Evolutionary conservation across 2,329 filamentous ascomycete genomes (phyloP), one percentile per base, ranked within the genome.

Genomic region (Malbranchea zuffiana): DNA sequence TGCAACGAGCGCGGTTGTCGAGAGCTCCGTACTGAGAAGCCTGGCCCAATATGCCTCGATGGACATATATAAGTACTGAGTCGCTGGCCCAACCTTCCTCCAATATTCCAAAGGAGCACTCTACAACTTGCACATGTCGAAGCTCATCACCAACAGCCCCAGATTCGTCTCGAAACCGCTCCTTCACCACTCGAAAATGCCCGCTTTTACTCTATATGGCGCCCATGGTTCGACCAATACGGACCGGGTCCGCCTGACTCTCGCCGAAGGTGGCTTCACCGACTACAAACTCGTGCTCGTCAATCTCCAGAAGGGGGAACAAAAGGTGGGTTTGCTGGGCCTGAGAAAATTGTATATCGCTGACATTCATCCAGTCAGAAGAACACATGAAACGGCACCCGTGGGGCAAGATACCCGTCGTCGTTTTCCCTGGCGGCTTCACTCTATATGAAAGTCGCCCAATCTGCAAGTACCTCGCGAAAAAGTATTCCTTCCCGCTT

Each of bases 391-490:
- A 19, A 7, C 29, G 59, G 41, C 56, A 66, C 46, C 62, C 61
- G 3, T 64, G 59, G 57, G 61, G 60, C 16, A 64, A 64, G 50
- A 46, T 64, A 19, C 61, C 62, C 26, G 50, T 46, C 12, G 40
- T 67, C 25, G 50, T 47, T 33, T 62, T 58, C 43, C 46, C 60
- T 8, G 51, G 57, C 3, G 60, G 60, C 0, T 65, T 67, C 48
- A 64, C 54, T 34, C 56, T 68, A 38, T 63, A 65, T 45, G 65
- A 68, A 49, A 65, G 61, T 47, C 64, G 63, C 21, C 57, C 61
- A 34, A 68, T 68, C 47, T 65, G 60, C 61, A 63, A 61, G 48
- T 65, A 66, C 47, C 59, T 68, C 40, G 50, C 62, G 7, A 59
- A 16, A 17, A 66, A 63, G 45, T 67, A 66, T 53, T 58, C 51